A percentile compares a stretch with the other conserved stretches of the same genome.
phyloP scores from a whole-genome alignment of 179 eudicot species.

The Amaranthus tricolor region DNA sequence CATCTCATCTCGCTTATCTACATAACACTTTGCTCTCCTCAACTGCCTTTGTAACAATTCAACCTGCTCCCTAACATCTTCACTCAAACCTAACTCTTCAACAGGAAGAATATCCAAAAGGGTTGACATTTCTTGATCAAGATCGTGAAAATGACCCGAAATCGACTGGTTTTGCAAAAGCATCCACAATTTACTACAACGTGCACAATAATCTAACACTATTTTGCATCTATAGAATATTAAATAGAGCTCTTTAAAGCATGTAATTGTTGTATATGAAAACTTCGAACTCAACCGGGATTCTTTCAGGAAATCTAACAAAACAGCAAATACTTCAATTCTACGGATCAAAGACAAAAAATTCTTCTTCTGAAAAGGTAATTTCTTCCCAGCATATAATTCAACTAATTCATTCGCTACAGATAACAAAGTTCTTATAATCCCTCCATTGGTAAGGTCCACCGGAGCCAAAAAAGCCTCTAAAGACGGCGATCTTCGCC shows the following conservation, averaged over 20 bases:
- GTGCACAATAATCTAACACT: conserved; percentile 57
- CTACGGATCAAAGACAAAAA: conserved; percentile 50
- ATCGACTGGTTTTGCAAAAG: conserved; percentile 67
- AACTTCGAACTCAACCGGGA: conserved; percentile 16
- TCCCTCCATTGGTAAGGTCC: conserved; percentile 48
- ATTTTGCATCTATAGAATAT: conserved; percentile 68
- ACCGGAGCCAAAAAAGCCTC: conserved; percentile 85
- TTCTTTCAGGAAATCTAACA: conserved; percentile 47
- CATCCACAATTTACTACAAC: conserved; percentile 73
- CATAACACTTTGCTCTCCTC: conserved; percentile 41
- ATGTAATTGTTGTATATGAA: conserved; percentile 49
- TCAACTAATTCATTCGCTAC: conserved; percentile 43
- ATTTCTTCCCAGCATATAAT: conserved; percentile 35
- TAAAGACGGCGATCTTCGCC: conserved; percentile 67
- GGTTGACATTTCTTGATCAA: conserved; percentile 66
- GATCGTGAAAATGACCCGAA: conserved; percentile 80
- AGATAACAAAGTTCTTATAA: conserved; percentile 45
- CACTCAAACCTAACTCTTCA: conserved; percentile 41
- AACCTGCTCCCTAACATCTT: conserved; percentile 65
- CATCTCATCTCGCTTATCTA: conserved; percentile 60
- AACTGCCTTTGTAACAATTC: conserved; percentile 64
- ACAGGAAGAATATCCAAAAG: conserved; percentile 78
- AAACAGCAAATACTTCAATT: conserved; percentile 47
- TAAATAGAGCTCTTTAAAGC: conserved; percentile 76
- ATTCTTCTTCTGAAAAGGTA: conserved; percentile 52